phyloP scores from a whole-genome alignment of 768 basidiomycete species.

The Lentinula boryana region DNA sequence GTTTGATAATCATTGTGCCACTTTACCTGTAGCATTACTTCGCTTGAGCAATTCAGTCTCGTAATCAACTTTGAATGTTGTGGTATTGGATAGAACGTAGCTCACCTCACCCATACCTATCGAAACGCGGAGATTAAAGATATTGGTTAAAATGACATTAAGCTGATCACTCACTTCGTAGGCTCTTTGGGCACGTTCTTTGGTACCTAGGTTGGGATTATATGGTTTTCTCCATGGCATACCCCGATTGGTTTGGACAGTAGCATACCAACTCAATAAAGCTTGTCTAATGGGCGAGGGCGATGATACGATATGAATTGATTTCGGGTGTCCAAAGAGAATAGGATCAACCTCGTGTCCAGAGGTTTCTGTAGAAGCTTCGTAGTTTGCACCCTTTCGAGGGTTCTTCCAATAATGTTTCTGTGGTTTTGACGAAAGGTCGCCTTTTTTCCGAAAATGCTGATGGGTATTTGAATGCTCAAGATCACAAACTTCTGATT shows the following conservation, averaged over 20 bases:
- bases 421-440: not conserved
- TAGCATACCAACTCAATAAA: constrained; percentile 67
- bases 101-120: constrained; percentile 4
- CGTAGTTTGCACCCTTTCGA: not conserved
- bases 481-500: constrained; percentile 12
- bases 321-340: constrained; percentile 36
- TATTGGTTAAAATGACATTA: not conserved
- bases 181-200: constrained; percentile 75
- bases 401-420: not conserved
- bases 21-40: not conserved
- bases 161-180: constrained; percentile 63
- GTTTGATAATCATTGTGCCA: no score
- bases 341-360: constrained; percentile 22
- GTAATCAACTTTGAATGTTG: not conserved
- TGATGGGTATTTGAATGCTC: not conserved
- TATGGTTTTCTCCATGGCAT: constrained; percentile 93
- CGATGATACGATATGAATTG: constrained; percentile 41
- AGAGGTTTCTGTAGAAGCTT: not conserved
- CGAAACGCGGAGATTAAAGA: not conserved
- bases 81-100: not conserved
- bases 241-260: constrained; percentile 57
- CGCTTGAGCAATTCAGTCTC: not conserved
- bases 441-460: not conserved
- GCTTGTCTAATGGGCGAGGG: constrained; percentile 38
- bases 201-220: constrained; percentile 42